Evolutionary conservation across 441 rosid genomes (phyloP).

Genomic region (Populus hybrid): DNA sequence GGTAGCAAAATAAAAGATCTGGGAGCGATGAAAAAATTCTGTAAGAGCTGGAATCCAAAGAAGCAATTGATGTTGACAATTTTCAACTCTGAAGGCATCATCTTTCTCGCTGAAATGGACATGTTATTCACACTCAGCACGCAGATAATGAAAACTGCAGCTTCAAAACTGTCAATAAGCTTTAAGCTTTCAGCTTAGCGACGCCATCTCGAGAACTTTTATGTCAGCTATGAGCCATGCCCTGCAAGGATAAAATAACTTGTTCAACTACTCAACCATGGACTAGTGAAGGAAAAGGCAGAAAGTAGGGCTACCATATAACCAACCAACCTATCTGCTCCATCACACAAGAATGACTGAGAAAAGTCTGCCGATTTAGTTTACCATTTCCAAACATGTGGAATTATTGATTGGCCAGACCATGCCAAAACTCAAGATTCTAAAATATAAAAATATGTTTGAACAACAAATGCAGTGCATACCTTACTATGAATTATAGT

Average conservation of each 20-base stretch:
- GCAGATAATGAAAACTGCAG: background rate
- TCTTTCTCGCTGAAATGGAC: background rate
- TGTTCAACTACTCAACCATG: background rate
- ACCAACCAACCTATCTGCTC: background rate
- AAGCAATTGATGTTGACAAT: background rate
- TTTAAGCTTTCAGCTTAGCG: background rate
- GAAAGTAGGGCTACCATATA: background rate
- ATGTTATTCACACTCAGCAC: background rate
- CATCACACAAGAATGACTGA: background rate
- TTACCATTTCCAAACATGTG: background rate
- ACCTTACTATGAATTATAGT: conserved; percentile 28
- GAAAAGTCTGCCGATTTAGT: background rate
- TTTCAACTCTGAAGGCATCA: background rate
- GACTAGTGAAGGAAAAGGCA: background rate
- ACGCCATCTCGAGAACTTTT: background rate
- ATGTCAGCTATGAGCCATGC: background rate
- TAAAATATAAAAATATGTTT: background rate
- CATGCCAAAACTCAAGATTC: background rate
- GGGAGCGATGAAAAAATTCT: no score
- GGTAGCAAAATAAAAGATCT: background rate
- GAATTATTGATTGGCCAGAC: background rate
- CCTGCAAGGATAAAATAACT: background rate
- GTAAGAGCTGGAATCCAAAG: background rate
- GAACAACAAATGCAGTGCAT: background rate
- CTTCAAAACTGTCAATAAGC: background rate